These are phyloP conservation scores for Pseudozyma thailandica DNA, from an alignment of 1,284 basidiomycete species.

Conservation along the genomic window DNA sequence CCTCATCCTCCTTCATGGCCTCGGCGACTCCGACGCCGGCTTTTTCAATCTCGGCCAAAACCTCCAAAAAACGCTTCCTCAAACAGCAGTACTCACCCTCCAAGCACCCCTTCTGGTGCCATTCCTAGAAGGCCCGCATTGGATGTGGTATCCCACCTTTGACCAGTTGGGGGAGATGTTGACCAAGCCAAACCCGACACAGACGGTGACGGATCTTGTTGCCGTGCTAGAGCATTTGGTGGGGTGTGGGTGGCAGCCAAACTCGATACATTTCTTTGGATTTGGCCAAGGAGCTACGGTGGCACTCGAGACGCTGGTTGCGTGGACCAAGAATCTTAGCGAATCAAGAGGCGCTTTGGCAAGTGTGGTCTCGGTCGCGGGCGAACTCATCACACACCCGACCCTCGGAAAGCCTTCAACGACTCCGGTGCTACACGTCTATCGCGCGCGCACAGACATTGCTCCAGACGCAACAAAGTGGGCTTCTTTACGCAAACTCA, in stretches of 20 bases:
- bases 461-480: constrained; percentile 3
- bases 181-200: constrained; percentile 77
- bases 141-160: constrained; percentile 88
- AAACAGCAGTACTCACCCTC: constrained; percentile 83
- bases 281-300: constrained; percentile 89
- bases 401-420: neutral
- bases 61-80: constrained; percentile 77
- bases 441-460: constrained; percentile 5
- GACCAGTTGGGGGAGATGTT: constrained; percentile 77
- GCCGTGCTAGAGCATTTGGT: constrained; percentile 74
- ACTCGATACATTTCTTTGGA: constrained; percentile 84
- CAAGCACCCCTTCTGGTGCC: constrained; percentile 85
- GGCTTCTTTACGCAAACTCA: constrained; percentile 28
- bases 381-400: constrained; percentile 44
- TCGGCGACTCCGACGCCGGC: constrained; percentile 83
- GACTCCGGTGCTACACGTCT: constrained; percentile 39
- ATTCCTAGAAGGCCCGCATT: constrained; percentile 73
- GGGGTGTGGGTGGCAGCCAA: constrained; percentile 75
- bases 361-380: constrained; percentile 45
- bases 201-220: constrained; percentile 74
- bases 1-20: constrained; percentile 84
- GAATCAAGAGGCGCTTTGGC: constrained; percentile 4
- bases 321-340: constrained; percentile 70
- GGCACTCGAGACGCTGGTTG: constrained; percentile 76
- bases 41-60: constrained; percentile 79